phyloP scores from a whole-genome alignment of 1,284 basidiomycete genomes.

The Psilocybe mexicana region DNA sequence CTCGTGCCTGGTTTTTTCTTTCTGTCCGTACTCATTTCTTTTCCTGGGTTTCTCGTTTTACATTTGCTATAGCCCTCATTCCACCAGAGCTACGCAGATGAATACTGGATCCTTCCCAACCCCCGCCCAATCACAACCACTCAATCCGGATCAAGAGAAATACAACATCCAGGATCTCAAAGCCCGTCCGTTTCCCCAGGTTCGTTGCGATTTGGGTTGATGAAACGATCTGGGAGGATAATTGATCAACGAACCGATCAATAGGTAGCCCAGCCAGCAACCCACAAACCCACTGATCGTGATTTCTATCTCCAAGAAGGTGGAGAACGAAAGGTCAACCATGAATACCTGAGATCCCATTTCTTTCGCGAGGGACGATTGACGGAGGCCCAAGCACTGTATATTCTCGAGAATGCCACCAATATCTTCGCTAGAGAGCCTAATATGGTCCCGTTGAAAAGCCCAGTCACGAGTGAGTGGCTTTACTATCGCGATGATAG shows the following conservation, averaged over 20 bases:
- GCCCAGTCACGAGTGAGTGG: conserved; percentile 90
- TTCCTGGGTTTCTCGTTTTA: neutral
- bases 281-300: conserved; percentile 70
- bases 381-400: conserved; percentile 86
- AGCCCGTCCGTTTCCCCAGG: conserved; percentile 22
- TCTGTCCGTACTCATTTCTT: neutral
- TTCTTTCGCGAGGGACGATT: conserved; percentile 91
- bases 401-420: conserved; percentile 81
- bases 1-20: neutral
- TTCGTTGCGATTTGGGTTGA: conserved; percentile 7
- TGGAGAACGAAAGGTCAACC: conserved; percentile 59
- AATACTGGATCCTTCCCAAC: conserved; percentile 9
- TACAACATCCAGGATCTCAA: conserved; percentile 6
- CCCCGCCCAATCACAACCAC: neutral
- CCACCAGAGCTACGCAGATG: neutral
- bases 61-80: neutral
- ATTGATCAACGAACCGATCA: conserved; percentile 6
- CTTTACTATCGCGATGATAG: conserved; percentile 5
- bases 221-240: neutral
- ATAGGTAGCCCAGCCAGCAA: conserved; percentile 73
- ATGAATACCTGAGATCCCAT: conserved; percentile 88
- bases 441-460: conserved; percentile 85
- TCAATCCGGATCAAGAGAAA: neutral
- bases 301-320: conserved; percentile 61
- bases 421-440: conserved; percentile 79